A percentile compares a stretch with the other conserved stretches of the same genome.
Conservation (phyloP, 1,139 yeast species). For the Kurtzmaniella quercitrusa region DNA sequence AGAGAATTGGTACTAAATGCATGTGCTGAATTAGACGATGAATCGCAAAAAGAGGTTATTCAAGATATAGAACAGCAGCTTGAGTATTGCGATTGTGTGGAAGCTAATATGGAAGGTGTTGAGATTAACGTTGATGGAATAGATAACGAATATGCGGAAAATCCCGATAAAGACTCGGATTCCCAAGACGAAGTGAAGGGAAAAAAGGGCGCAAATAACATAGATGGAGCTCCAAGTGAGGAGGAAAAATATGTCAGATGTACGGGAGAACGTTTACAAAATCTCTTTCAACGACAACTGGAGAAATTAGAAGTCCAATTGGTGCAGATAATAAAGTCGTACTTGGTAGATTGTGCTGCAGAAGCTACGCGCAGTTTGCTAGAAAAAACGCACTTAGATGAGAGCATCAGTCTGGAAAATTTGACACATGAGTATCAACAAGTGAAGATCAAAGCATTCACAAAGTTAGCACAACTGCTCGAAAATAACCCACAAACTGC, state of each 20-base stretch:
- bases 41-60: slow-evolving; percentile 12
- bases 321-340: neutral
- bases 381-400: neutral
- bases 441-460: neutral
- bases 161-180: neutral
- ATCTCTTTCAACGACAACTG: neutral
- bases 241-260: neutral
- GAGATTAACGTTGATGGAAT: neutral
- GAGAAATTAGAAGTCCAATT: neutral
- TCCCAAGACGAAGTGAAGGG: neutral
- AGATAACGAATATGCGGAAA: too few species aligned
- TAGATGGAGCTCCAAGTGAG: neutral
- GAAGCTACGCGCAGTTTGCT: neutral
- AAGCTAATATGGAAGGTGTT: slow-evolving; percentile 4
- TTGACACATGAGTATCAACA: neutral
- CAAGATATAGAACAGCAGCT: slow-evolving; percentile 22
- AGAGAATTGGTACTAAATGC: slow-evolving; percentile 10
- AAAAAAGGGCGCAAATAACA: neutral
- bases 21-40: slow-evolving; percentile 9
- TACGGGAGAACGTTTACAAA: neutral
- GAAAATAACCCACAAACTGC: neutral
- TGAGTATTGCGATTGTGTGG: slow-evolving; percentile 20
- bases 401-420: neutral
- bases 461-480: neutral
- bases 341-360: neutral